A percentile compares a stretch with the other conserved stretches of the same genome.
Conservation (phyloP, 164 flowering plant genomes). For the Echeveria elegans region DNA sequence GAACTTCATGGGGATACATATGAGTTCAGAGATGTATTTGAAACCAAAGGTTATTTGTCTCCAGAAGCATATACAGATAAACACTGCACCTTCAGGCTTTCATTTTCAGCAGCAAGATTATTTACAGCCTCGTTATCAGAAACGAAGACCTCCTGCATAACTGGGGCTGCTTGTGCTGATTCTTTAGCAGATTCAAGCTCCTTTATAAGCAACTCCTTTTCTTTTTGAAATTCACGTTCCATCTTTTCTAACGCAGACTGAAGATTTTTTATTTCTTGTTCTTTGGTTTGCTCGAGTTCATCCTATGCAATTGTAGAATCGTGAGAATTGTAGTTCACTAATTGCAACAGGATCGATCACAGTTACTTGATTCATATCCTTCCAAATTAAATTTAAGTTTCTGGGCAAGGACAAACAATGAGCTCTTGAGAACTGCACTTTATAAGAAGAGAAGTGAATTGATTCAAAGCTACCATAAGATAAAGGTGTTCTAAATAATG, state of each 20-base stretch:
- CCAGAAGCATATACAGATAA: slow-evolving; percentile 6
- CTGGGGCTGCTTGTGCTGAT: slow-evolving; percentile 19
- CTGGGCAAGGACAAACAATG: neutral
- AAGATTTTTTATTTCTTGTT: slow-evolving; percentile 27
- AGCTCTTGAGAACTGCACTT: neutral
- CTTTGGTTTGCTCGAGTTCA: slow-evolving; percentile 38
- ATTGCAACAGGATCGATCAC: neutral
- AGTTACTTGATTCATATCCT: neutral
- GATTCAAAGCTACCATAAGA: neutral
- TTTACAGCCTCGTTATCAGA: slow-evolving; percentile 46
- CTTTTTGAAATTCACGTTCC: slow-evolving; percentile 44
- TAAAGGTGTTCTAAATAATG: neutral
- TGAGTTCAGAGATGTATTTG: neutral
- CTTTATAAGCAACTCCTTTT: slow-evolving; percentile 34
- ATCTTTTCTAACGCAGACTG: slow-evolving; percentile 43
- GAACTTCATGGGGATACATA: too few relatives aligned
- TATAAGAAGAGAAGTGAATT: neutral
- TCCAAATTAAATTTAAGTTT: neutral
- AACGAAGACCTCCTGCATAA: slow-evolving; percentile 53
- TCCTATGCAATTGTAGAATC: slow-evolving; percentile 22
- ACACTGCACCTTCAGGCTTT: slow-evolving; percentile 28
- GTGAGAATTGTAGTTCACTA: neutral
- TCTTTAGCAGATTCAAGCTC: slow-evolving; percentile 31
- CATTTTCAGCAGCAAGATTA: slow-evolving; percentile 28
- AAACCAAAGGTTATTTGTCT: neutral